Conservation (phyloP, 2,329 filamentous ascomycete genomes). For the Phyllosticta ampelicida region DNA sequence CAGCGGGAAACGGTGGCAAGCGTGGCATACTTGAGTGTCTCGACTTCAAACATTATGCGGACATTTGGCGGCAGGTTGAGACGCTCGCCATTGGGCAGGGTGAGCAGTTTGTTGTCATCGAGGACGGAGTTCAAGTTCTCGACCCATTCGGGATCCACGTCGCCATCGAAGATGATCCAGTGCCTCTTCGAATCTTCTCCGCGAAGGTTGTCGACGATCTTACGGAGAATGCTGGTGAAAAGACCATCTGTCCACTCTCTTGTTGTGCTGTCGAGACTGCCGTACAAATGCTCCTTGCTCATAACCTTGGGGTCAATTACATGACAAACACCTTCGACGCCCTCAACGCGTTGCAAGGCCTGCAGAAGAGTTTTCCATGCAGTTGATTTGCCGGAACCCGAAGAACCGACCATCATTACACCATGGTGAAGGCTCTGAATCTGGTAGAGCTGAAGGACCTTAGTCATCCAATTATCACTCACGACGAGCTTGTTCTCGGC, state of each 20-base stretch:
- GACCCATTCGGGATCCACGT: constrained; percentile 98
- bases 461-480: constrained; percentile 93
- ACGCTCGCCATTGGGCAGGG: constrained; percentile 93
- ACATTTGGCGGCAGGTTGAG: constrained; percentile 90
- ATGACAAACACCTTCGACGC: constrained; percentile 86
- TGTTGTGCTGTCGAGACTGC: constrained; percentile 90
- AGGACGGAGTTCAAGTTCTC: constrained; percentile 99
- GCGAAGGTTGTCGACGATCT: constrained; percentile 97
- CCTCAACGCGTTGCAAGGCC: constrained; percentile 82
- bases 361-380: constrained; percentile 90
- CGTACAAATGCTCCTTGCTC: constrained; percentile 97
- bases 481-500: constrained; percentile 78
- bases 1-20: constrained; percentile 98
- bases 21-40: constrained; percentile 93
- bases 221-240: constrained; percentile 93
- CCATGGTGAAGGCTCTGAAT: constrained; percentile 97
- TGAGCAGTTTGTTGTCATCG: constrained; percentile 97
- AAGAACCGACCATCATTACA: constrained; percentile 99
- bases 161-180: constrained; percentile 99
- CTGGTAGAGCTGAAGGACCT: constrained; percentile 92
- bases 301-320: constrained; percentile 99
- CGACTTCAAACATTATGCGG: constrained; percentile 99
- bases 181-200: constrained; percentile 94
- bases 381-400: constrained; percentile 92
- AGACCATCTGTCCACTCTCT: constrained; percentile 98